Percentiles rank a stretch among this genome's conserved stretches.
phyloP scores from a whole-genome alignment of 495 filamentous ascomycete species.

The Poronia punctata region DNA sequence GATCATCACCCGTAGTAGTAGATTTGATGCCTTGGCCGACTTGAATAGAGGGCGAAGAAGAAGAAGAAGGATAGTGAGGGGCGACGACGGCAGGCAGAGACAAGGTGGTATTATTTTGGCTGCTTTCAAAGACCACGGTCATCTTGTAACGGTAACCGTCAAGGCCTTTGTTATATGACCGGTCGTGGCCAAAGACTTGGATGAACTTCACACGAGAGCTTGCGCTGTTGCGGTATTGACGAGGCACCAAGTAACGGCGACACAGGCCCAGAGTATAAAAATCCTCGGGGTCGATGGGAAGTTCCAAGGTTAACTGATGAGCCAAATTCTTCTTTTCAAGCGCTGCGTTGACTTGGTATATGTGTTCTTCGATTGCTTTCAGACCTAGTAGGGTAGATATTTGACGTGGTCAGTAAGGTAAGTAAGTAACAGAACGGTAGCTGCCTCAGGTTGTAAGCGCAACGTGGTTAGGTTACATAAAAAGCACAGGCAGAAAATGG shows the following conservation, averaged over 20 bases:
- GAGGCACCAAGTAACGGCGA: slow-evolving; percentile 14
- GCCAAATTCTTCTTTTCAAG: slow-evolving; percentile 8
- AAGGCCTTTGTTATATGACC: slow-evolving; percentile 13
- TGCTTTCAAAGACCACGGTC: slow-evolving; percentile 38
- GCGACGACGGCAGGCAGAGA: too few relatives aligned
- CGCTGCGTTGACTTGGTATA: slow-evolving; percentile 7
- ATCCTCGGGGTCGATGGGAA: slow-evolving; percentile 2
- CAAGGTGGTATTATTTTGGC: too few relatives aligned
- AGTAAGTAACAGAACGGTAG: neutral
- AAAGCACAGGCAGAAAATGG: neutral
- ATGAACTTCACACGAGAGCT: slow-evolving; percentile 14
- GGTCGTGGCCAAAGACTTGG: slow-evolving; percentile 13
- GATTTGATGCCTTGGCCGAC: too few relatives aligned
- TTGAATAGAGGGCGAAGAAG: too few relatives aligned
- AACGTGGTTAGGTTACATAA: too few relatives aligned
- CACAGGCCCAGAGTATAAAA: slow-evolving; percentile 4
- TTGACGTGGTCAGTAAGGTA: slow-evolving; percentile 4
- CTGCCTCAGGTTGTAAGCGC: too few relatives aligned
- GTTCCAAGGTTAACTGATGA: slow-evolving; percentile 2
- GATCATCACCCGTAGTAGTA: slow-evolving; percentile 12
- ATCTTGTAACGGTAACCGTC: slow-evolving; percentile 25
- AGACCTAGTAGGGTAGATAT: slow-evolving; percentile 6
- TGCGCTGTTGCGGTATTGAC: slow-evolving; percentile 14
- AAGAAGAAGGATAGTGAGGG: too few relatives aligned
- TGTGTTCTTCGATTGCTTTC: slow-evolving; percentile 6